Base-by-base conservation (phyloP, 352 stramenopile species). In the Phytophthora fragariae region DNA sequence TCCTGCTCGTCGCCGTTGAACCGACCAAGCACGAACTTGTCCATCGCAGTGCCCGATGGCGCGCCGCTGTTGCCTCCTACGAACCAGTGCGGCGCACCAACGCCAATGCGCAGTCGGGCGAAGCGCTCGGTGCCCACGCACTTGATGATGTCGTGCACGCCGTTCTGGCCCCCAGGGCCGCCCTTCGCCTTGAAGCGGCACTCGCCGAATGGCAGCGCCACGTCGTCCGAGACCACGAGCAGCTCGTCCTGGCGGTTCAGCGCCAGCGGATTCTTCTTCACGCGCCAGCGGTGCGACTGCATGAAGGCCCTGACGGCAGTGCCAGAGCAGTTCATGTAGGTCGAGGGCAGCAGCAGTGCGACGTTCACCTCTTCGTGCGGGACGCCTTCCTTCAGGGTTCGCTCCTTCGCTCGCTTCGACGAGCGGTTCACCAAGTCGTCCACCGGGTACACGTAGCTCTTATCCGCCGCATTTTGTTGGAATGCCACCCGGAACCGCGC, bases 301-400 rank as follows among this genome's bases (percentile, higher is more conserved):
- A 96, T 93, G 56, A 95, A 95, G 12, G 83, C 84, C 52, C 87
- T 78, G 21, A 96, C 90, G 0, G 88, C 84, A 35, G 82, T 86
- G 17, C 90, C 90, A 9, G 87, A 95, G 59, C 88, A 89, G 72
- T 97, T 97, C 90, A 97, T 97, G 72, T 88, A 97, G 9, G 90
- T 97, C 8, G 78, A 86, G 0, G 90, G 90, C 15, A 92, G 75
- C 57, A 97, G 71, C 52, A 95, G 55, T 21, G 89, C 87, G 37
- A 96, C 83, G 64, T 95, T 93, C 37, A 95, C 90, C 33, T 80
- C 60, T 6, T 83, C 72, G 58, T 95, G 89, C 2, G 89, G 86
- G 8, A 95, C 90, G 35, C 90, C 89, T 39, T 95, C 86, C 2
- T 76, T 80, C 54, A 91, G 24, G 47, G 90, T 97, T 41, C 91